Conservation (phyloP, 108 stramenopile species). For the Cyclotella atomus region DNA sequence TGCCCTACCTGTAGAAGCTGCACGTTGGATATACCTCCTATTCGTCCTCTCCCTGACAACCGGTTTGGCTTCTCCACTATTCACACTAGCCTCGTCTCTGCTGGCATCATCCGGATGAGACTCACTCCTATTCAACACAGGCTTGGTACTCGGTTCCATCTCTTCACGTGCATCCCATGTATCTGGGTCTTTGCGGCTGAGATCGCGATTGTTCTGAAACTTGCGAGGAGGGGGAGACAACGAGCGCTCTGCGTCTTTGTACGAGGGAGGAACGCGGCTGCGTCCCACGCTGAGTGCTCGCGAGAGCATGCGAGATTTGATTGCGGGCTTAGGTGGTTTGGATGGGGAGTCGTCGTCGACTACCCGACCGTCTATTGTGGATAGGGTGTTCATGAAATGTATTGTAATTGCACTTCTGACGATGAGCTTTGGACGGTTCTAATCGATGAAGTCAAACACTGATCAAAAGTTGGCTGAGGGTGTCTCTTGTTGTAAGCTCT, state of each 20-base stretch:
- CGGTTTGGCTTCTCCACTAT: background rate
- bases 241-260: background rate
- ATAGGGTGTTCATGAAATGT: conserved; percentile 3
- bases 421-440: no score
- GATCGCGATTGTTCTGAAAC: background rate
- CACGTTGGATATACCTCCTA: conserved; percentile 5
- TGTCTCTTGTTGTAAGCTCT: no score
- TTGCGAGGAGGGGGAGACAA: background rate
- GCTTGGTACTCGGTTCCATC: background rate
- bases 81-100: conserved; percentile 2
- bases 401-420: no score
- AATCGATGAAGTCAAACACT: no score
- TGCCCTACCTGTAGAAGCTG: background rate
- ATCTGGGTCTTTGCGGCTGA: no score
- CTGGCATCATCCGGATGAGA: conserved; percentile 5
- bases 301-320: background rate
- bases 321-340: background rate
- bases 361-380: conserved; percentile 5
- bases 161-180: background rate
- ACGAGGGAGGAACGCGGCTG: background rate
- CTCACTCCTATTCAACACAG: background rate
- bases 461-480: no score
- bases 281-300: conserved; percentile 4
- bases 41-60: background rate
- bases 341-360: background rate